Evolutionary conservation across 768 basidiomycete species (phyloP).

Genomic region (Mycena crocata): DNA sequence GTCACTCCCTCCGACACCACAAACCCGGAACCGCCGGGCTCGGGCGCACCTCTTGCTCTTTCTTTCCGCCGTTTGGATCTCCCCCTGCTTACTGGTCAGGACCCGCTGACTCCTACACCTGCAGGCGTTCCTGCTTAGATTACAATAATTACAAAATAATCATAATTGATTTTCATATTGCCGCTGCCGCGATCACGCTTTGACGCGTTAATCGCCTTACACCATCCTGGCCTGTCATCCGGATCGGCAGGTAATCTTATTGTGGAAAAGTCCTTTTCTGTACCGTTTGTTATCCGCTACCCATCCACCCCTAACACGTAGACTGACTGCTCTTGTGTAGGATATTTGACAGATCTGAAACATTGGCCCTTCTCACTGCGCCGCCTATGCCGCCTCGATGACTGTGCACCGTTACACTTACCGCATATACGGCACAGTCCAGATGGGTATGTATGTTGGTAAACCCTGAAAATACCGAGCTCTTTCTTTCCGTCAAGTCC

Average conservation of each 20-base stretch:
- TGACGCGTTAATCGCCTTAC: no score
- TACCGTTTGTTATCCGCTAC: no score
- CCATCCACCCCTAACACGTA: no score
- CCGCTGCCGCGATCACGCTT: no score
- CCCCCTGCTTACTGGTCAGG: conserved; percentile 47
- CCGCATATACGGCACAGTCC: not conserved
- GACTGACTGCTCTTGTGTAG: not conserved
- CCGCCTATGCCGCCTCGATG: not conserved
- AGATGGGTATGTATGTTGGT: no score
- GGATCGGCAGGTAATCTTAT: no score
- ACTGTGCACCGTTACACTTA: not conserved
- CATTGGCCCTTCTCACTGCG: no score
- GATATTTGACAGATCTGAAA: no score
- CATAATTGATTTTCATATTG: no score
- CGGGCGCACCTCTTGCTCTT: conserved; percentile 56
- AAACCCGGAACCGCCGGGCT: conserved; percentile 69
- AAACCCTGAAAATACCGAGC: not conserved
- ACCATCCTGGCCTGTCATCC: no score
- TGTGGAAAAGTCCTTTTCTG: no score
- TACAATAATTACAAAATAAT: not conserved
- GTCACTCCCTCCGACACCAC: conserved; percentile 65
- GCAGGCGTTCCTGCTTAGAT: conserved; percentile 4
- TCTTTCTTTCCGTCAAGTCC: not conserved
- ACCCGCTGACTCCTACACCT: conserved; percentile 46
- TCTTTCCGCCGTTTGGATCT: conserved; percentile 35